These are phyloP conservation scores for Mycena rosella DNA, from an alignment of 768 basidiomycete genomes.

Conservation along the genomic window DNA sequence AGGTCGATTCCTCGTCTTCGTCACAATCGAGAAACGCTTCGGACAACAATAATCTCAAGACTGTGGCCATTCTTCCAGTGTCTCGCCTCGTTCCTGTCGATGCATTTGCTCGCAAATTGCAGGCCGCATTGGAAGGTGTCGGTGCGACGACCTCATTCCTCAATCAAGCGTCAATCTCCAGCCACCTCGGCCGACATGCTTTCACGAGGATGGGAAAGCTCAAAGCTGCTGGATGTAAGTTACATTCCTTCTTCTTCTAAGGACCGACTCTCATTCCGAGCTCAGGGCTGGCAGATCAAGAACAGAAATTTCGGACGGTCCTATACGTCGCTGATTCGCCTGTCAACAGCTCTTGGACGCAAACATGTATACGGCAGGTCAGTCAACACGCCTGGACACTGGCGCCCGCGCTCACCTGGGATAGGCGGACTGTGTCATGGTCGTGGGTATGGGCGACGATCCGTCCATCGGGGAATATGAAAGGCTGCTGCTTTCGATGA, in stretches of 20 bases:
- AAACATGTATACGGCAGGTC: slow-evolving; percentile 96
- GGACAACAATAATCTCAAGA: slow-evolving; percentile 94
- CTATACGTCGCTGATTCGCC: slow-evolving; percentile 97
- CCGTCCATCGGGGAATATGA: slow-evolving; percentile 95
- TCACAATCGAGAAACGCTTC: slow-evolving; percentile 62
- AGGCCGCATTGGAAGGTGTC: slow-evolving; percentile 88
- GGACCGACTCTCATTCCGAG: slow-evolving; percentile 7
- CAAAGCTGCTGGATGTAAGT: slow-evolving; percentile 72
- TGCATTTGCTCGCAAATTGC: slow-evolving; percentile 90
- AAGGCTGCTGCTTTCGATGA: slow-evolving; percentile 91
- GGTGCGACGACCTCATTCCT: slow-evolving; percentile 95
- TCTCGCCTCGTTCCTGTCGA: slow-evolving; percentile 91
- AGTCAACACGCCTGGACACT: slow-evolving; percentile 10
- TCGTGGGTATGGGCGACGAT: slow-evolving; percentile 95
- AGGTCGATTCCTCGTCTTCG: slow-evolving; percentile 74
- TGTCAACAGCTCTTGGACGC: slow-evolving; percentile 96
- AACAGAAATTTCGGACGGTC: slow-evolving; percentile 93
- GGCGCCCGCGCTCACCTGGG: slow-evolving; percentile 2
- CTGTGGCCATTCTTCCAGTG: slow-evolving; percentile 91
- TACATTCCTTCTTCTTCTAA: not conserved
- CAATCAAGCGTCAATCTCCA: slow-evolving; percentile 93
- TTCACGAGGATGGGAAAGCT: slow-evolving; percentile 98
- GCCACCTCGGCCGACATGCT: slow-evolving; percentile 93
- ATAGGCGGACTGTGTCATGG: slow-evolving; percentile 93
- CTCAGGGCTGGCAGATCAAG: slow-evolving; percentile 89